Evolutionary conservation across 164 flowering plant genomes (phyloP), one percentile per base, ranked within the genome.

Genomic region (Houttuynia cordata): DNA sequence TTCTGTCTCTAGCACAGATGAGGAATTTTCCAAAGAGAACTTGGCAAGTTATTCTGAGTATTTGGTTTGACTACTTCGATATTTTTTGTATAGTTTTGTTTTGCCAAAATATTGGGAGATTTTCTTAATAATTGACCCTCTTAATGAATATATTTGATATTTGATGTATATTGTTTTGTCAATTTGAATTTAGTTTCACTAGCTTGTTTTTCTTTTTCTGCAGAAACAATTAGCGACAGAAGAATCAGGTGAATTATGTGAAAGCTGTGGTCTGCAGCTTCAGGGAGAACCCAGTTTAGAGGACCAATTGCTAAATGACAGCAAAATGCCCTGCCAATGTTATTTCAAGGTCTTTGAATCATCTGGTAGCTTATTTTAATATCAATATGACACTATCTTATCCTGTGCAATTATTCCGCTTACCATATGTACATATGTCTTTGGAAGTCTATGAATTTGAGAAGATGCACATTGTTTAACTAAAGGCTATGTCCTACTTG

Each of bases 341-440:
- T 91, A 97, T 79, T 59, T 79, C 24, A 91, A 71, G 96, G 96
- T 93, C 41, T 20, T 79, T 72, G 59, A n/a, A 15, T 45, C 51
- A 9, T 68, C 34, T 54, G 15, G 30, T 13, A 15, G 17, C 37
- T 23, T 54, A 0, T 14, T 54, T 30, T 23, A 23, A 4, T 23
- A 13, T 23, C 23, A 22, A 13, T 4, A 24, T 54, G 15, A n/a
- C 18, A 30, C n/a, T 24, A 1, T 17, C 24, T 54, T 12, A 12
- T 54, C 7, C 3, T 2, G 21, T 19, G 7, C 15, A 23, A 23
- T 23, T 30, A 23, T 23, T 7, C 14, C 10, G 4, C 24, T 4
- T 5, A 0, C 3, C 15, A 18, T 9, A 54, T 54, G 12, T 23
- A 24, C 4, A 23, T 24, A 1, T 54, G 37, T 9, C 17, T 24